Percentiles rank a stretch among this genome's conserved stretches.
Evolutionary conservation across 805 yeast genomes (phyloP).

Genomic region (Jamesozyma gamospora): DNA sequence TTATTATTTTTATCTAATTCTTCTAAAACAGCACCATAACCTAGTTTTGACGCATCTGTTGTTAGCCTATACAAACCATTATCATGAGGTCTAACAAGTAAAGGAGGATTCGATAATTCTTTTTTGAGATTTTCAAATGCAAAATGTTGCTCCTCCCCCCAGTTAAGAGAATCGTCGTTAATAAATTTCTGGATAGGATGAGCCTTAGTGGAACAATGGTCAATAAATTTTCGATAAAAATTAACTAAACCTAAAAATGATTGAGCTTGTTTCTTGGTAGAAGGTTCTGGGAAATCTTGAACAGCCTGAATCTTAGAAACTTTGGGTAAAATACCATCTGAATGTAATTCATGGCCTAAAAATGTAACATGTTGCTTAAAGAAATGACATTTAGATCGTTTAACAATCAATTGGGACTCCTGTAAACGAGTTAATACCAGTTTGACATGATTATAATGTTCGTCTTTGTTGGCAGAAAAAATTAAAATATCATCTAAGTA

Average conservation of each 20-base stretch:
- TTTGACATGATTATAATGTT: conserved; percentile 11
- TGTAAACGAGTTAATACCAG: conserved; percentile 4
- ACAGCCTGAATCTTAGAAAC: not conserved
- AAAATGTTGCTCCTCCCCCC: not conserved
- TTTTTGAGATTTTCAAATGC: conserved; percentile 1
- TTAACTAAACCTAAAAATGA: conserved; percentile 7
- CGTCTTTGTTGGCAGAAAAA: conserved; percentile 2
- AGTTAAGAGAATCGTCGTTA: not conserved
- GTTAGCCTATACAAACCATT: conserved; percentile 1
- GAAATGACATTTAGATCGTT: conserved; percentile 10
- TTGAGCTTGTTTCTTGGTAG: conserved; percentile 6
- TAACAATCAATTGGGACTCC: conserved; percentile 6
- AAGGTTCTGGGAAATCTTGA: not conserved
- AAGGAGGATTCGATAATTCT: not conserved
- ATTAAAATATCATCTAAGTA: conserved; percentile 14
- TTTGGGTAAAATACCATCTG: too few relatives aligned
- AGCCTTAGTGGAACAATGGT: conserved; percentile 2
- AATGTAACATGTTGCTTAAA: conserved; percentile 6
- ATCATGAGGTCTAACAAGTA: not conserved
- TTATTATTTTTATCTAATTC: conserved; percentile 4
- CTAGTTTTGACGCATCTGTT: conserved; percentile 5
- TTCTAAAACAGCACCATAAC: conserved; percentile 6
- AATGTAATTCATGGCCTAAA: too few relatives aligned
- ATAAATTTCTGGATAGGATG: conserved; percentile 3
- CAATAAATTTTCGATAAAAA: conserved; percentile 7